Percentiles rank a stretch among this genome's conserved stretches.
These are phyloP conservation scores for Tirmania nivea DNA, from an alignment of 495 filamentous ascomycete species.

Conservation along the genomic window DNA sequence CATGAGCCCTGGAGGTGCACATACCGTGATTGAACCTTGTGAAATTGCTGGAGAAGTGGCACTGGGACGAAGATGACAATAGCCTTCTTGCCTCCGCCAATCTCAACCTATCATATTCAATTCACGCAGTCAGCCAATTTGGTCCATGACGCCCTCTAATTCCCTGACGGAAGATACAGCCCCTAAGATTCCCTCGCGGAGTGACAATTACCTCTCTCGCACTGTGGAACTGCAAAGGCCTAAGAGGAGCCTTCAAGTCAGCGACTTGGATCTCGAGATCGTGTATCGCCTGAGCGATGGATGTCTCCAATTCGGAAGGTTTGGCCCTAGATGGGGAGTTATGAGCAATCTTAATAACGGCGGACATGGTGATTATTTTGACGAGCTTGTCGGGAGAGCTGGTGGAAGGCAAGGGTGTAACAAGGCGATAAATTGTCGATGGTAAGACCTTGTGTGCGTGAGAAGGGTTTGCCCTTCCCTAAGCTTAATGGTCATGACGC, in stretches of 20 bases:
- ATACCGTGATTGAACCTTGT: conserved; percentile 98
- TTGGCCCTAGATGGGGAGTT: conserved; percentile 85
- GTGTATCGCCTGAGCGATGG: conserved; percentile 83
- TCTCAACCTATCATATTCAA: conserved; percentile 56
- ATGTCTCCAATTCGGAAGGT: conserved; percentile 86
- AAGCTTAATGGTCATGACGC: no score
- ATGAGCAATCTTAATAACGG: conserved; percentile 82
- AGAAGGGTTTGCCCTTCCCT: neutral
- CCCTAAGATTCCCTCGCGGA: neutral
- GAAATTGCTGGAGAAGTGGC: conserved; percentile 82
- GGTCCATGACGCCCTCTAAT: neutral
- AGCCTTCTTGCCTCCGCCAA: conserved; percentile 99
- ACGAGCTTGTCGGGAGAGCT: neutral
- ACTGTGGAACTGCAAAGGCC: conserved; percentile 91
- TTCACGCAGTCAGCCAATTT: neutral
- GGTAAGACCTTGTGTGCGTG: neutral
- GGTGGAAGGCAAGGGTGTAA: no score
- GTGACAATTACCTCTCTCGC: conserved; percentile 61
- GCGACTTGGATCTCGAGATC: conserved; percentile 95
- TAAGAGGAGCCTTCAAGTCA: conserved; percentile 79
- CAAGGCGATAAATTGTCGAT: no score
- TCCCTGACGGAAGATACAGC: neutral
- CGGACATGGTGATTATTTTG: conserved; percentile 34
- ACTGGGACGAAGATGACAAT: conserved; percentile 99
- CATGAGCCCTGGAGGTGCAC: conserved; percentile 12